Base-by-base conservation (phyloP, 2,329 filamentous ascomycete species). In the Aspergillus neotritici region DNA sequence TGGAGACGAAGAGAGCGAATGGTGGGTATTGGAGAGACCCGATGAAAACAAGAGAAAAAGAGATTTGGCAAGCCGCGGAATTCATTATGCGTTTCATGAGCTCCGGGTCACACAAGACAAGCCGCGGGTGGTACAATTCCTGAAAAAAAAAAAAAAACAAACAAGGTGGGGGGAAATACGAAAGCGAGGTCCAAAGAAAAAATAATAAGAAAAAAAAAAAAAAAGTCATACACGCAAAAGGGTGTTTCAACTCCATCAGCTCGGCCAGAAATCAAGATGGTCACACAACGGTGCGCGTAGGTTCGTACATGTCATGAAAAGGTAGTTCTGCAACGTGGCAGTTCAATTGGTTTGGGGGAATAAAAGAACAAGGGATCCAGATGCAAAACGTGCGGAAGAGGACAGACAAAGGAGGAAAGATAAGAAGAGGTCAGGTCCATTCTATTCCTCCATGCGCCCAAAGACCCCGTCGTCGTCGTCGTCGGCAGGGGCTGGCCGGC, bases 401-500 rank as follows among this genome's bases (percentile, higher is more conserved):
- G 40, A 28, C 25, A 31, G 30, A 33, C 9, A 36, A 30, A 43
- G 16, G 29, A 36, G n/a, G 40, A 21, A 32, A 16, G n/a, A 17
- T 17, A 17, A 13, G 17, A 25, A 32, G 25, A 31, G 13, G 15
- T 30, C 4, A 25, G 12, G 13, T 17, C 25, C 30, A 70, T 66
- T n/a, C n/a, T 75, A 93, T 67, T 94, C 88, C 69, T 98, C 93
- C 91, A 97, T 97, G 55, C 82, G 81, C 44, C 90, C 90, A 73
- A 98, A 98, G 58, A 97, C 86, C 61, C 90, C 90, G 53, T 96
- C 90, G 54, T 97, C 91, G 50, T 94, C 89, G 56, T 95, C 90
- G 56, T 94, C 87, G 65, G 82, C 84, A 49, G 84, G 79, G 39
- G 79, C 78, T 12, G 59, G 49, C 32, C 61, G 60, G 49, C 52